Evolutionary conservation across 2,329 filamentous ascomycete genomes (phyloP), one percentile per base, ranked within the genome.

Genomic region (Cercospora janseana): DNA sequence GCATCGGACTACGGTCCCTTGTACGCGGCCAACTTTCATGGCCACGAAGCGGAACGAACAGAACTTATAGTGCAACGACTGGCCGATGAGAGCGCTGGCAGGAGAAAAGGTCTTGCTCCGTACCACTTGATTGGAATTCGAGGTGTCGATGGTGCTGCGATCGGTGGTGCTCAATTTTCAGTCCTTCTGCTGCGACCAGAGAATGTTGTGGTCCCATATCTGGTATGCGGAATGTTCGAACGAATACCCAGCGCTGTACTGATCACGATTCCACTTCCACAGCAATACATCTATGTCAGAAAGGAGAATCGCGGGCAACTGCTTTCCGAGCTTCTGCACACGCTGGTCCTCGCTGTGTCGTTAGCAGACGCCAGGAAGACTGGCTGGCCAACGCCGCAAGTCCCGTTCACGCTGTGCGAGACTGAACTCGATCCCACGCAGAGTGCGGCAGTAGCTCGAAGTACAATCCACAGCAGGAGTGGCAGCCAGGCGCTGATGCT

Each of bases 331-430:
- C n/a, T 62, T 3, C 37, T 62, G n/a, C 58, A 62, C 29, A 59
- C 56, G 1, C 32, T 60, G 8, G 51, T 56, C 3, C 45, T 62
- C 12, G 59, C 56, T n/a, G 52, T 59, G 9, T 42, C 58, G 2
- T 40, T 52, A 23, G 59, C 58, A 18, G 58, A 60, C 20, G 56
- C 50, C 4, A 40, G 35, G 21, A 24, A n/a, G 35, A 26, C 20
- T 13, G 35, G 35, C 8, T 40, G 35, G 21, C 41, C 40, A 15
- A 16, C 20, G 16, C 45, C 42, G 7, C 26, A 21, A 10, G 49
- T 62, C 2, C 59, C 59, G 1, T 59, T 58, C 31, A 62, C 59
- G 3, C 34, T 60, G n/a, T 60, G 54, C 45, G 59, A 62, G 48
- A 60, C 56, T 6, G 50, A 56, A 18, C 58, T 56, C 4, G 29